Evolutionary conservation across 2,329 filamentous ascomycete genomes (phyloP).

Genomic region (Cladosporium austrohemisphaericum): DNA sequence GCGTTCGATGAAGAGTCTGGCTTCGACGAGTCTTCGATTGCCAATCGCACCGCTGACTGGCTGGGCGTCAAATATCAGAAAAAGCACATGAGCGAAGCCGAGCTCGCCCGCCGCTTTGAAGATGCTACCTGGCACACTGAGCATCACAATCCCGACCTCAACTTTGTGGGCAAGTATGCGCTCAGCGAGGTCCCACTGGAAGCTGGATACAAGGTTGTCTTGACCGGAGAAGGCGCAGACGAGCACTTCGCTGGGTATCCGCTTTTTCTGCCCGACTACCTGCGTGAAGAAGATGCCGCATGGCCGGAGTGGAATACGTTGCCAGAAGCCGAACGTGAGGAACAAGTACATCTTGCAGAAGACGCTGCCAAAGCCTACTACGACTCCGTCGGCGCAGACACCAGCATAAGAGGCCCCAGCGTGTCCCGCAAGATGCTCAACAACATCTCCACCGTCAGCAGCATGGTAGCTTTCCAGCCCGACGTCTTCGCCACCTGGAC

Average conservation of each 20-base stretch:
- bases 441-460: constrained; percentile 36
- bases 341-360: constrained; percentile 25
- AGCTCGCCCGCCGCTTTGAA: constrained; percentile 42
- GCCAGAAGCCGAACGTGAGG: constrained; percentile 21
- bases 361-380: constrained; percentile 27
- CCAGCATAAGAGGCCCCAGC: constrained; percentile 22
- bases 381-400: constrained; percentile 28
- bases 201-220: constrained; percentile 51
- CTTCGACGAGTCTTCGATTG: constrained; percentile 50
- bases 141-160: constrained; percentile 48
- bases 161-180: constrained; percentile 51
- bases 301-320: constrained; percentile 25
- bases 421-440: constrained; percentile 38
- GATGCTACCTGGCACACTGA: constrained; percentile 47
- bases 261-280: constrained; percentile 44
- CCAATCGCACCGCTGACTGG: constrained; percentile 47
- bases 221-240: constrained; percentile 46
- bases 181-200: constrained; percentile 46
- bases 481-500: constrained; percentile 38
- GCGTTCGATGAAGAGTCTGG: constrained; percentile 49
- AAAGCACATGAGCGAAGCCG: constrained; percentile 43
- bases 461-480: constrained; percentile 35
- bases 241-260: constrained; percentile 55
- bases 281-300: constrained; percentile 47
- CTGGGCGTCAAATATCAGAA: constrained; percentile 45